Conservation (phyloP, 768 basidiomycete genomes). For the Lactarius akahatsu region DNA sequence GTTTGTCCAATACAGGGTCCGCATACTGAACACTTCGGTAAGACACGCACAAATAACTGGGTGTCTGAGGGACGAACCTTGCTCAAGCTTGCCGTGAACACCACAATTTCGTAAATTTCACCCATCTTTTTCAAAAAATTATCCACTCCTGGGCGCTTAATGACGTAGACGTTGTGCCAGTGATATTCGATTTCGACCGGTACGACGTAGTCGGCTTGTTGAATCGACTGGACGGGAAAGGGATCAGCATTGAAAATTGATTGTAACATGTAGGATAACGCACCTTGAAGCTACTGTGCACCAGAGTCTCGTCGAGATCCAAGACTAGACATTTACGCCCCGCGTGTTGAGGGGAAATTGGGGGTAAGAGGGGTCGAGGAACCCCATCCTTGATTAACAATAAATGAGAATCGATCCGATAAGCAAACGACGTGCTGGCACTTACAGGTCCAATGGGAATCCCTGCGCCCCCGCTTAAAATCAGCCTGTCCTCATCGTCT, state of each 20-base stretch:
- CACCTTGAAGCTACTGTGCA: conserved; percentile 99
- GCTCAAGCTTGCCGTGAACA: conserved; percentile 96
- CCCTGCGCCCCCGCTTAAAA: conserved; percentile 88
- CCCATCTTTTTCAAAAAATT: conserved; percentile 98
- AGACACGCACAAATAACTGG: conserved; percentile 5
- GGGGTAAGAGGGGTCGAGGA: conserved; percentile 85
- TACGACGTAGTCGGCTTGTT: conserved; percentile 95
- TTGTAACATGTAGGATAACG: conserved; percentile 21
- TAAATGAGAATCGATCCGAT: conserved; percentile 7
- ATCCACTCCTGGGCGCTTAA: conserved; percentile 98
- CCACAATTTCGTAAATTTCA: conserved; percentile 95
- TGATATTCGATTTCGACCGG: conserved; percentile 99
- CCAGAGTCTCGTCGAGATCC: conserved; percentile 95
- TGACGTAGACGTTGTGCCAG: conserved; percentile 98
- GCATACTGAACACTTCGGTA: conserved; percentile 69
- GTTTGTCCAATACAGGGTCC: conserved; percentile 96
- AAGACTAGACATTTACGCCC: conserved; percentile 96
- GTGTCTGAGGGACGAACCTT: conserved; percentile 57
- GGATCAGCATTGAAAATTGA: conserved; percentile 22
- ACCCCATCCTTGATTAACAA: conserved; percentile 65
- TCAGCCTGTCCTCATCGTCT: conserved; percentile 89
- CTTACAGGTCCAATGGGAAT: conserved; percentile 91
- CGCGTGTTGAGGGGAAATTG: conserved; percentile 71
- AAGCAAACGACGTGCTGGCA: conserved; percentile 26
- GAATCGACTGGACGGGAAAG: conserved; percentile 64